phyloP scores from a whole-genome alignment of 179 eudicot species.

The Beta corolliflora region DNA sequence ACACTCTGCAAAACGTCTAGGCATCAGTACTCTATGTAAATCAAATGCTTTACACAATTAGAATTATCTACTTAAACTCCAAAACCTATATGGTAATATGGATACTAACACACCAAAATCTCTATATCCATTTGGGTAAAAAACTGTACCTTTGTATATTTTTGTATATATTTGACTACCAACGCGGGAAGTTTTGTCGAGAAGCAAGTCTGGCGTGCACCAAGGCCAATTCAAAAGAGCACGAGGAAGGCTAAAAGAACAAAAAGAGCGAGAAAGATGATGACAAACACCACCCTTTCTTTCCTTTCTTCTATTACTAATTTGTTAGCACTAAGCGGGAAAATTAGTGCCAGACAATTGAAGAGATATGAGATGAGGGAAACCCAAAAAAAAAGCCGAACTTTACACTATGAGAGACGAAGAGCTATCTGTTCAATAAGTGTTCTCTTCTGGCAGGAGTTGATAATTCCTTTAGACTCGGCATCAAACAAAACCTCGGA shows the following conservation, averaged over 20 bases:
- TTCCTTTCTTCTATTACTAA: slow-evolving; percentile 15
- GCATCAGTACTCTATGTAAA: slow-evolving; percentile 16
- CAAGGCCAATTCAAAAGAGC: slow-evolving; percentile 14
- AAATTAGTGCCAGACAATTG: slow-evolving; percentile 20
- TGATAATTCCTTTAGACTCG: slow-evolving; percentile 67
- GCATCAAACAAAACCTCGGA: slow-evolving; percentile 78
- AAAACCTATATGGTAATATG: slow-evolving; percentile 5
- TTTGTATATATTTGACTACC: slow-evolving; percentile 12
- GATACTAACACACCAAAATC: slow-evolving; percentile 31
- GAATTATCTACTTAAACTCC: slow-evolving; percentile 16
- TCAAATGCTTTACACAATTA: slow-evolving; percentile 25
- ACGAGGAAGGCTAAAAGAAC: not conserved
- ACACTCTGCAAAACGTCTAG: slow-evolving; percentile 22
- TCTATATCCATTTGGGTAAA: slow-evolving; percentile 19
- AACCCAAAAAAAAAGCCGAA: not conserved
- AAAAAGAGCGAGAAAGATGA: not conserved
- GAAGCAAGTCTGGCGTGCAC: slow-evolving; percentile 8
- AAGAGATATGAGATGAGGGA: not conserved
- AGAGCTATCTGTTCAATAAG: slow-evolving; percentile 86
- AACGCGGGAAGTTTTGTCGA: not conserved
- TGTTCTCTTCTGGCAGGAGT: slow-evolving; percentile 66
- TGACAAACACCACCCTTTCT: not conserved
- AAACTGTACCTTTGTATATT: slow-evolving; percentile 24
- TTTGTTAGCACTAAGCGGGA: slow-evolving; percentile 28
- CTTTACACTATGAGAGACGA: slow-evolving; percentile 57